A percentile compares a stretch with the other conserved stretches of the same genome.
phyloP scores from a whole-genome alignment of 768 basidiomycete species.

The Sarcodon sp. region DNA sequence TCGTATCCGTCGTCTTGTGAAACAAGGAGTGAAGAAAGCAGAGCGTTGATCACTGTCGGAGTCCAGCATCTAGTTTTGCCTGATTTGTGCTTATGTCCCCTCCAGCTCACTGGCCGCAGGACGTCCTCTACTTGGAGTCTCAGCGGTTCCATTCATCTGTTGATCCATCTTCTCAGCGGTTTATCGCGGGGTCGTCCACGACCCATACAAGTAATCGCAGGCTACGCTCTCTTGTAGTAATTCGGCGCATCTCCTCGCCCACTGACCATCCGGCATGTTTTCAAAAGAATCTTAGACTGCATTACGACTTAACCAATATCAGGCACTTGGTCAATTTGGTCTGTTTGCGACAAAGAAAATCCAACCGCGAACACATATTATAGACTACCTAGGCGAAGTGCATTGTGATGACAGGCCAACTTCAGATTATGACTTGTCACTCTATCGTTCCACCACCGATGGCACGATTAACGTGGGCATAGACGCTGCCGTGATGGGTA shows the following conservation, averaged over 20 bases:
- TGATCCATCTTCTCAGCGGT: constrained; percentile 21
- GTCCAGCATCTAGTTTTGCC: no score
- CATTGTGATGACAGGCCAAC: constrained; percentile 62
- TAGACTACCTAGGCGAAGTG: constrained; percentile 78
- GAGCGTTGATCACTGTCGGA: background rate
- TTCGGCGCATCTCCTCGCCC: constrained; percentile 39
- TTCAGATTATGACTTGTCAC: constrained; percentile 83
- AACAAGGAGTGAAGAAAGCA: constrained; percentile 1
- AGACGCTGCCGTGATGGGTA: constrained; percentile 67
- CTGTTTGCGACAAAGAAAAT: constrained; percentile 73
- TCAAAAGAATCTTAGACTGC: background rate
- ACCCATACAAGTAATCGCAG: background rate
- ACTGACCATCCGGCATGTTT: constrained; percentile 38
- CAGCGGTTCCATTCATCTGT: constrained; percentile 49
- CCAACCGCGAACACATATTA: constrained; percentile 46
- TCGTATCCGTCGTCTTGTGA: constrained; percentile 14
- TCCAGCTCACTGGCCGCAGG: constrained; percentile 34
- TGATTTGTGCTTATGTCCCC: background rate
- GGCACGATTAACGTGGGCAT: constrained; percentile 52
- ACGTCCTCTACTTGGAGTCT: constrained; percentile 39
- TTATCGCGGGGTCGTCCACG: constrained; percentile 3
- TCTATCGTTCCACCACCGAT: constrained; percentile 39
- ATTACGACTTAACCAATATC: background rate
- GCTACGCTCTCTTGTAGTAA: constrained; percentile 28
- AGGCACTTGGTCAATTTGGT: constrained; percentile 51